Conservation (phyloP, 2,329 filamentous ascomycete genomes). For the Monosporascus sp. region DNA sequence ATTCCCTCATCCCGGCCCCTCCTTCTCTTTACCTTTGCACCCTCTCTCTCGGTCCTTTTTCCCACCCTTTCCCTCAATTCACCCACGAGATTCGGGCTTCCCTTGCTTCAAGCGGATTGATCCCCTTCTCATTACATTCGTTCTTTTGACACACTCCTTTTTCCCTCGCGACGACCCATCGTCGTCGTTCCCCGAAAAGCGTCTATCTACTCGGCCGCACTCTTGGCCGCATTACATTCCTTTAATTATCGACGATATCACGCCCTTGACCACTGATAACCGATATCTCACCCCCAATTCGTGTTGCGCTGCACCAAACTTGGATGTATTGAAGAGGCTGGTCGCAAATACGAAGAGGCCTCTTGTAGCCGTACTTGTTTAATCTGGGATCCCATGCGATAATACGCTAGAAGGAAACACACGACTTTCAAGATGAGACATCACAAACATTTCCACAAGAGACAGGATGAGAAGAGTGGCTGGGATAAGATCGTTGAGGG, state of each 20-base stretch:
- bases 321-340: conserved; percentile 1
- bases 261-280: neutral
- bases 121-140: neutral
- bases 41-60: neutral
- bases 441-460: conserved; percentile 21
- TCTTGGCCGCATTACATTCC: conserved; percentile 20
- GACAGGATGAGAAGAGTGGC: conserved; percentile 12
- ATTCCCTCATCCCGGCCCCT: neutral
- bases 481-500: conserved; percentile 20
- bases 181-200: conserved; percentile 5
- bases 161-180: neutral
- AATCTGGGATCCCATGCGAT: neutral
- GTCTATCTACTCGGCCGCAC: conserved; percentile 10
- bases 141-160: neutral
- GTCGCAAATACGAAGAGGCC: neutral
- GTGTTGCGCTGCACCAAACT: neutral
- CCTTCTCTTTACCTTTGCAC: neutral
- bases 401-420: conserved; percentile 13
- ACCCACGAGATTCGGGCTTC: neutral
- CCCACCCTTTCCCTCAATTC: neutral
- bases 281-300: neutral
- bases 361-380: too few relatives aligned
- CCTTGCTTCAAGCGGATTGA: neutral
- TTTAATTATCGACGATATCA: conserved; percentile 7
- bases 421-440: conserved; percentile 9